Base-by-base conservation (phyloP, 2,329 filamentous ascomycete species). In the Huntiella moniliformis region DNA sequence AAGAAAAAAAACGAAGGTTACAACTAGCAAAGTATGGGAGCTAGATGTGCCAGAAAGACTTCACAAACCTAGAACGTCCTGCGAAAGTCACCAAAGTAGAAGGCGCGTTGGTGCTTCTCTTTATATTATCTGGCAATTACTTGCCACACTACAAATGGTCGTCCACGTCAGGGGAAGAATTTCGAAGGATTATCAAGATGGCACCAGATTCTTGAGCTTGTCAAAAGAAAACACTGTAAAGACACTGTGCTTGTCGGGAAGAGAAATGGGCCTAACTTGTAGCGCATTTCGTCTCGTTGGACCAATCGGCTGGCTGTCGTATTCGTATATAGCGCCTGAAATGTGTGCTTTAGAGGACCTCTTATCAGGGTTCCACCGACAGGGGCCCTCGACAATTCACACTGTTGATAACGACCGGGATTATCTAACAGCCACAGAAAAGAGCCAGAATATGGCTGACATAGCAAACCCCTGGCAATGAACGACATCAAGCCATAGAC, bases 261-360 rank as follows among this genome's bases (percentile, higher is more conserved):
- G 22, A 28, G 6, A 28, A 28, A 28, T 28, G 7, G 22, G 5
- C 22, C 22, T 28, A 28, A 28, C 10, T 44, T 22, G 31, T 28
- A 40, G 32, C 18, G 36, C 38, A 6, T 3, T 2, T 6, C 22
- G 22, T 22, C 12, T 16, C 5, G 15, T 39, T 13, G 11, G n/a
- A 12, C 43, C 43, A 45, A 45, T 45, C 35, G 35, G 15, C 16
- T n/a, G 13, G 33, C 34, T 31, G 16, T 46, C 45, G 42, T 47
- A 52, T 51, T 51, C 47, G 50, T 52, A 45, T 50, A 34, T 55
- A 6, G 13, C 15, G 15, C 41, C 42, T 34, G 12, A 33, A 28
- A 28, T 7, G 22, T 16, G 38, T 34, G 11, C 12, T 17, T 4
- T 28, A 28, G 22, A 10, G 7, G 22, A 6, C 11, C 13, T 22